These are phyloP conservation scores for Acacia acuminata DNA, from an alignment of 306 rosid species.

Conservation along the genomic window DNA sequence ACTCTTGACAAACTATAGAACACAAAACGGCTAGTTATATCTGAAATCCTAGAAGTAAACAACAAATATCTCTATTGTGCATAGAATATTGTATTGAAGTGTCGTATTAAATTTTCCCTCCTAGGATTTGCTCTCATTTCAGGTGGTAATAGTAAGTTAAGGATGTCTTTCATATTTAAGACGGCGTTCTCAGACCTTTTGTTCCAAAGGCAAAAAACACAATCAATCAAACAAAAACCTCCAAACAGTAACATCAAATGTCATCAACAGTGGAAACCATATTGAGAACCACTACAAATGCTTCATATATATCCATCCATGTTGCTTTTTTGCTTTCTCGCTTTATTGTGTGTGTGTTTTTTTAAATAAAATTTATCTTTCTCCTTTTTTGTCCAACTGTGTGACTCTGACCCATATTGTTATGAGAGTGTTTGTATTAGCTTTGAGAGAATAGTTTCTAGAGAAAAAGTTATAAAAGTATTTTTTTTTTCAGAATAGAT, in stretches of 20 bases:
- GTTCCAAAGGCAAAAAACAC: constrained; percentile 22
- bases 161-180: neutral
- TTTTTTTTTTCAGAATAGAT: too few species aligned
- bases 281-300: constrained; percentile 36
- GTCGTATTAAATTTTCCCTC: neutral
- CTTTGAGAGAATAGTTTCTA: too few species aligned
- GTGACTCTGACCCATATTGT: neutral
- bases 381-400: neutral
- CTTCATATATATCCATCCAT: neutral
- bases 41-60: neutral
- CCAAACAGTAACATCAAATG: constrained; percentile 8
- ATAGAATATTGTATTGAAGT: neutral
- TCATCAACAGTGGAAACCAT: constrained; percentile 29
- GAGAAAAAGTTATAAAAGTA: too few species aligned
- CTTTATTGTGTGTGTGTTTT: neutral
- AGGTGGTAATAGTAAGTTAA: neutral
- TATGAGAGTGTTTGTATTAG: neutral
- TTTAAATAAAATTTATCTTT: neutral
- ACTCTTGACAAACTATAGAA: too few species aligned
- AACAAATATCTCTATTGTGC: neutral
- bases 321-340: constrained; percentile 15
- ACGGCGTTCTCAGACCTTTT: neutral
- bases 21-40: too few species aligned
- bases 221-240: constrained; percentile 21
- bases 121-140: neutral